Conservation (phyloP, 2,329 filamentous ascomycete species). For the Penicillium freii region DNA sequence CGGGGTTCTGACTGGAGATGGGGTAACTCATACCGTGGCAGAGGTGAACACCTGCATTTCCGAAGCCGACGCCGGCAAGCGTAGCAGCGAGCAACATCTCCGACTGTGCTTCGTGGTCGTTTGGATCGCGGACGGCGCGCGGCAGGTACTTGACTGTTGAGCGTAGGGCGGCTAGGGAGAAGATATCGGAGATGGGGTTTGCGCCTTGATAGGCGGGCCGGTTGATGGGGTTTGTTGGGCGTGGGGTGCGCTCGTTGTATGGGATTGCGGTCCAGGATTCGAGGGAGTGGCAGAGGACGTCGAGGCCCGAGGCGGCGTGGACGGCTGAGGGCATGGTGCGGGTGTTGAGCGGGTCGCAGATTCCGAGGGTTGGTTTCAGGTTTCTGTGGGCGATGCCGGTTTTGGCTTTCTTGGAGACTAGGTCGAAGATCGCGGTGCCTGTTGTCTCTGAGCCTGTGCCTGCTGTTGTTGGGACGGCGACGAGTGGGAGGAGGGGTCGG, state of each 20-base stretch:
- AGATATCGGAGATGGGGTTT: conserved; percentile 97
- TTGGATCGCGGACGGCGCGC: conserved; percentile 78
- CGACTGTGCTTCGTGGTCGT: conserved; percentile 87
- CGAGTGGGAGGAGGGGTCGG: conserved; percentile 68
- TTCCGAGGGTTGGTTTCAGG: conserved; percentile 90
- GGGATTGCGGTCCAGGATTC: conserved; percentile 99
- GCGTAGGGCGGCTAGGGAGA: conserved; percentile 80
- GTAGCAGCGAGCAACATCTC: conserved; percentile 96
- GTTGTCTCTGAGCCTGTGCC: conserved; percentile 93
- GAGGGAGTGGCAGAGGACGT: conserved; percentile 91
- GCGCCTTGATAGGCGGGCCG: conserved; percentile 94
- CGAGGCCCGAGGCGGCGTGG: conserved; percentile 84
- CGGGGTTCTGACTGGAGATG: conserved; percentile 90
- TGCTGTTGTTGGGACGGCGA: conserved; percentile 81
- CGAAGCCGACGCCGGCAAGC: conserved; percentile 91
- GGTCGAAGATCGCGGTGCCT: conserved; percentile 95
- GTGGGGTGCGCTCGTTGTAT: conserved; percentile 77
- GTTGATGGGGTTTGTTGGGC: conserved; percentile 84
- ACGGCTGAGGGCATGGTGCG: conserved; percentile 94
- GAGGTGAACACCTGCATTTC: conserved; percentile 92
- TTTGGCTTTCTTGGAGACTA: conserved; percentile 85
- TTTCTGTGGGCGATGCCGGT: conserved; percentile 95
- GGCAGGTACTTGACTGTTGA: conserved; percentile 90
- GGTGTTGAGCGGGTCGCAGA: conserved; percentile 84
- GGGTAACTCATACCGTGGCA: conserved; percentile 95